A percentile compares a stretch with the other conserved stretches of the same genome.
Evolutionary conservation across 1,139 yeast species (phyloP).

Genomic region (Taphrina communis): DNA sequence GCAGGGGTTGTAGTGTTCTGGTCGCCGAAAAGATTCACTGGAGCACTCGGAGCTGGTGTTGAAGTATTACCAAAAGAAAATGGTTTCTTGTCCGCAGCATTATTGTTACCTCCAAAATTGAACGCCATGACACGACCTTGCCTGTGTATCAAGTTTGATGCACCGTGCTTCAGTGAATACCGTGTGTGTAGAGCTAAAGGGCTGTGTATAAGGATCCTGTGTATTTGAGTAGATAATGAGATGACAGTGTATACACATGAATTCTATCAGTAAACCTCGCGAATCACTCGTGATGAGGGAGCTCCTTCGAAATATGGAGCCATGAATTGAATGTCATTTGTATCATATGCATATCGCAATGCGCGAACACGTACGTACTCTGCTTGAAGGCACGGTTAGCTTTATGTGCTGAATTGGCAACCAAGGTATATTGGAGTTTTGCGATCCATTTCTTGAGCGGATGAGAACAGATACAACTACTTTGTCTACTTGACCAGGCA

Average conservation of each 20-base stretch:
- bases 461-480: too few species aligned
- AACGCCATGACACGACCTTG: slow-evolving; percentile 14
- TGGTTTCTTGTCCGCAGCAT: slow-evolving; percentile 29
- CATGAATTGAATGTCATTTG: slow-evolving; percentile 1
- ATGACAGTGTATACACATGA: too few species aligned
- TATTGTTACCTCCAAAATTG: slow-evolving; percentile 28
- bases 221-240: too few species aligned
- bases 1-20: slow-evolving; percentile 38
- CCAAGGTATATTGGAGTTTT: too few species aligned
- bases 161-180: too few species aligned
- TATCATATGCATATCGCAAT: background rate
- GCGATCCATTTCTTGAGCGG: too few species aligned
- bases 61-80: slow-evolving; percentile 39
- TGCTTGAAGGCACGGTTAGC: background rate
- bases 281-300: background rate
- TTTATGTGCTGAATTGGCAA: too few species aligned
- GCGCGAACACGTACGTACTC: background rate
- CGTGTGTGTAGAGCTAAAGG: too few species aligned
- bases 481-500: too few species aligned
- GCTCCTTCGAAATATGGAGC: slow-evolving; percentile 9
- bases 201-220: too few species aligned
- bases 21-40: slow-evolving; percentile 23
- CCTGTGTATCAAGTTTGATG: too few species aligned
- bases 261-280: too few species aligned
- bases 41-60: slow-evolving; percentile 36